Percentiles rank a stretch among this genome's conserved stretches.
Conservation (phyloP, 2,329 filamentous ascomycete species). For the Hypoxylon sp. region DNA sequence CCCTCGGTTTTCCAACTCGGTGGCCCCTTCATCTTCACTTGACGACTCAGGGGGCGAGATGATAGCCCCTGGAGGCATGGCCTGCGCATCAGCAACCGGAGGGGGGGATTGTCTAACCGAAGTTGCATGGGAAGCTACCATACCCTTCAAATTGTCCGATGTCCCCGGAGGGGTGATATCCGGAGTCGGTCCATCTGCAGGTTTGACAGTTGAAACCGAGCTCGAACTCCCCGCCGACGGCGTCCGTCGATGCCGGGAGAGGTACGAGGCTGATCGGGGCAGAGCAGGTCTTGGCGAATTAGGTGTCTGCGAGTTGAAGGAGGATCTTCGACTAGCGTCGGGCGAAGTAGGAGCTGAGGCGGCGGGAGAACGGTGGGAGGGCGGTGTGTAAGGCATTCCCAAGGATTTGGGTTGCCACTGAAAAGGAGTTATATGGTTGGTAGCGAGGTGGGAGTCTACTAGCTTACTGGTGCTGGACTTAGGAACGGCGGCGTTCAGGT, state of each 20-base stretch:
- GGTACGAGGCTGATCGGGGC: constrained; percentile 76
- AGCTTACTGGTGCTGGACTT: constrained; percentile 50
- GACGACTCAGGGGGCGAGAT: constrained; percentile 93
- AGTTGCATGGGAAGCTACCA: constrained; percentile 58
- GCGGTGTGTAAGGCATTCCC: constrained; percentile 91
- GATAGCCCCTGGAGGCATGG: constrained; percentile 86
- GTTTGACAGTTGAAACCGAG: constrained; percentile 38
- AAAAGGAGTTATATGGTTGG: constrained; percentile 47
- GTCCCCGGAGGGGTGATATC: constrained; percentile 66
- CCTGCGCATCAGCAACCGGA: constrained; percentile 78
- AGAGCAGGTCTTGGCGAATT: constrained; percentile 66
- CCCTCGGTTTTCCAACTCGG: constrained; percentile 59
- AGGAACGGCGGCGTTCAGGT: constrained; percentile 45
- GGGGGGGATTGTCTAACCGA: constrained; percentile 87
- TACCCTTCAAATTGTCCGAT: constrained; percentile 65
- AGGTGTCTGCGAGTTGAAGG: constrained; percentile 61
- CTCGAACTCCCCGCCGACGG: constrained; percentile 61
- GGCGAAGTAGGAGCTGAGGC: constrained; percentile 72
- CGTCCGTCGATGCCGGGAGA: constrained; percentile 74
- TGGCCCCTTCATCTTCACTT: constrained; percentile 83
- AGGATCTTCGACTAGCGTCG: constrained; percentile 71
- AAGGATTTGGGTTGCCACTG: constrained; percentile 53
- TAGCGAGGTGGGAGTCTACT: constrained; percentile 45
- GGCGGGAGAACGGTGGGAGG: constrained; percentile 75
- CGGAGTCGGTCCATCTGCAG: constrained; percentile 53